Evolutionary conservation across 2,329 filamentous ascomycete genomes (phyloP), one percentile per base, ranked within the genome.

Genomic region (Colletotrichum nymphaeae): DNA sequence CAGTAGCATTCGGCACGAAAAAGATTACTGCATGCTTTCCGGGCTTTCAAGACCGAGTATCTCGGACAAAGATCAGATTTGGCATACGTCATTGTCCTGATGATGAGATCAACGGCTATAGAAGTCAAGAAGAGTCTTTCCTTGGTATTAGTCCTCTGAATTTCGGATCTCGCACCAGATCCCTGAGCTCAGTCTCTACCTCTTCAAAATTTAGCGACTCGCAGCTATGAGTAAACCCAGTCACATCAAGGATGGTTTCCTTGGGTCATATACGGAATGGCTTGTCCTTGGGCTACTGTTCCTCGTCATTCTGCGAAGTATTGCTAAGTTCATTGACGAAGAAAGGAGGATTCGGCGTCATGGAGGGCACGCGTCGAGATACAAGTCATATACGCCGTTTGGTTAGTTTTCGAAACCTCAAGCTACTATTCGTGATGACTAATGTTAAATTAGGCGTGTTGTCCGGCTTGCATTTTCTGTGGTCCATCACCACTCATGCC

Each of bases 401-500:
- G 42, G 42, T 46, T 4, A 19, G 16, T 24, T 12, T 19, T 3
- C 57, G 22, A 14, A 37, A 37, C 6, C 12, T 59, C 57, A 57
- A 19, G 37, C 19, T n/a, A 16, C 7, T n/a, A n/a, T 46, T 8
- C 19, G 2, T 46, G 42, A 16, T 16, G 19, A 46, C 42, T 46
- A 46, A 46, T 19, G 16, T 8, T 6, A n/a, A 46, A n/a, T 6
- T 24, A 59, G 57, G 32, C 22, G 22, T 59, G 2, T 1, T 59
- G 26, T 59, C 57, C 4, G 57, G 57, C 57, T 35, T 59, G 9
- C 57, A 59, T 22, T 69, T 69, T 8, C 32, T 53, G 1, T 52
- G 26, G 22, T 55, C 37, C 14, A 69, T 69, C 26, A 65, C 67
- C 8, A 19, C 59, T 14, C 5, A 65, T 9, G 67, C 67, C n/a